Evolutionary conservation across 495 filamentous ascomycete species (phyloP), one percentile per base, ranked within the genome.

Genomic region (Hyphodiscus hymeniophilus): DNA sequence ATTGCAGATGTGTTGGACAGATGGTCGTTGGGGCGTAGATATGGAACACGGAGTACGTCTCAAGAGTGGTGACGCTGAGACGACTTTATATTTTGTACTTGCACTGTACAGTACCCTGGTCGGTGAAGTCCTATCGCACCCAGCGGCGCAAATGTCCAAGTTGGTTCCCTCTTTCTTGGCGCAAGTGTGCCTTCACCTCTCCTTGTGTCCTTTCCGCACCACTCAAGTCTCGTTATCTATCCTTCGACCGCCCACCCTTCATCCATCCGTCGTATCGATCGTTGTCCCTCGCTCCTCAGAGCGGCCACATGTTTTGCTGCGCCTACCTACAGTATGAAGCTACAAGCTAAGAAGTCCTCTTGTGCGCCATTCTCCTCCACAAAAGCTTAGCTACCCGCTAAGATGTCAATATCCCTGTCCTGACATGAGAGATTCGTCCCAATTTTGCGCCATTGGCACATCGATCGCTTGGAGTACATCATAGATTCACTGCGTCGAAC

Each of bases 371-470:
- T 43, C 15, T 38, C 3, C 30, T 44, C 48, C 48, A 44, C 48
- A 50, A 50, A 50, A 50, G 48, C 48, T 50, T 50, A 50, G 48
- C 48, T 32, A 44, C 44, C 31, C 31, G 16, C 48, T 28, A 38
- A 21, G 24, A 17, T 21, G 3, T 22, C 17, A 6, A 16, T 18
- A 38, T 20, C 48, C 23, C 40, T 45, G 48, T 20, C n/a, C n/a
- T n/a, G n/a, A 26, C 35, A 18, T 5, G 33, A 15, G 13, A 3
- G 33, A 21, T 18, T 15, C 12, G 39, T 43, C 0, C 40, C 18
- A 3, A 20, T 50, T 43, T 13, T 13, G 31, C 39, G 36, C 28
- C 38, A 38, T 28, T 23, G 7, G 10, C 3, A n/a, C 31, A 30
- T 13, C n/a, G 47, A 50, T 50, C 38, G 17, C 13, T 30, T 31